Conservation (phyloP, 2,329 filamentous ascomycete species). For the Coleophoma cylindrospora region DNA sequence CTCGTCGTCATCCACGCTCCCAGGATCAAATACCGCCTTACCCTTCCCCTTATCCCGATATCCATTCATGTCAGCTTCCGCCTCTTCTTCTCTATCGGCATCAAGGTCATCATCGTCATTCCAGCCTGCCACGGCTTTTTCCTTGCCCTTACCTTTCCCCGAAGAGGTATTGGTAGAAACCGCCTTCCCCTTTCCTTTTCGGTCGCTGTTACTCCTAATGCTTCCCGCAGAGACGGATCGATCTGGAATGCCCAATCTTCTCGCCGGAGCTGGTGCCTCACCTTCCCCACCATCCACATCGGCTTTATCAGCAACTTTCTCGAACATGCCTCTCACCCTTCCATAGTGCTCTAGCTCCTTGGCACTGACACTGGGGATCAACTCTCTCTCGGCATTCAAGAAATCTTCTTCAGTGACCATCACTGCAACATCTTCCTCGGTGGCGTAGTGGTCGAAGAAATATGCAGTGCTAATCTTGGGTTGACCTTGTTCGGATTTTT, state of each 20-base stretch:
- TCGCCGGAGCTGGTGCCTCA: neutral
- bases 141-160: conserved; percentile 13
- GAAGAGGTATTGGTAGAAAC: neutral
- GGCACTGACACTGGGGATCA: conserved; percentile 89
- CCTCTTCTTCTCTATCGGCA: conserved; percentile 6
- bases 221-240: neutral
- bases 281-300: conserved; percentile 14
- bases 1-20: conserved; percentile 25
- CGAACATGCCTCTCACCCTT: conserved; percentile 75
- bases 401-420: conserved; percentile 91
- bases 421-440: conserved; percentile 76
- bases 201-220: neutral
- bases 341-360: conserved; percentile 93
- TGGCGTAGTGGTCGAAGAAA: conserved; percentile 92
- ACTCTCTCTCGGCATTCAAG: conserved; percentile 69
- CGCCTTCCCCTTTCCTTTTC: conserved; percentile 4
- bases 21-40: conserved; percentile 37
- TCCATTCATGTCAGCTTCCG: conserved; percentile 4
- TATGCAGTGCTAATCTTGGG: conserved; percentile 70
- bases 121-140: conserved; percentile 27
- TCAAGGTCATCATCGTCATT: conserved; percentile 23
- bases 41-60: conserved; percentile 47
- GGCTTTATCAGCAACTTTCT: conserved; percentile 43
- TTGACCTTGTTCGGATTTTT: conserved; percentile 19
- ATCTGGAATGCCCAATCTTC: neutral